A percentile compares a stretch with the other conserved stretches of the same genome.
phyloP scores from a whole-genome alignment of 2,329 filamentous ascomycete species.

The Cytospora mali region DNA sequence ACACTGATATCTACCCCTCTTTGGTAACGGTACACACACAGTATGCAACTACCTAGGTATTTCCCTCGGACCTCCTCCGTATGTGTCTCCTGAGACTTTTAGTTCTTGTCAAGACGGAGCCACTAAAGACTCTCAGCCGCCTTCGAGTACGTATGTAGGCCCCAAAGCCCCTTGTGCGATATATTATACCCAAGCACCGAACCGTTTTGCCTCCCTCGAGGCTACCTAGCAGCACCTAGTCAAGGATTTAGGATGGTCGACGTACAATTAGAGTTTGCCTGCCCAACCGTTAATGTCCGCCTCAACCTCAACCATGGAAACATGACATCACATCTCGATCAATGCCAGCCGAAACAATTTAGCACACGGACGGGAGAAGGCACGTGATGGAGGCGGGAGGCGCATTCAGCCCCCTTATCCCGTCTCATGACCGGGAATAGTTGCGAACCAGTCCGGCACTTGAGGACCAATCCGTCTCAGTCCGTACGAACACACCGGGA shows the following conservation, averaged over 20 bases:
- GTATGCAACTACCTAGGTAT: background rate
- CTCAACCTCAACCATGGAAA: slow-evolving; percentile 9
- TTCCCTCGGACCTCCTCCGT: background rate
- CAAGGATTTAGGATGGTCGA: slow-evolving; percentile 14
- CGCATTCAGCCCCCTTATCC: background rate
- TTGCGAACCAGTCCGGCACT: background rate
- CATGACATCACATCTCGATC: slow-evolving; percentile 18
- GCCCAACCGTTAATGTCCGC: slow-evolving; percentile 15
- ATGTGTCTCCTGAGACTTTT: background rate
- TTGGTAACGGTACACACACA: background rate
- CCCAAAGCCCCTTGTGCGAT: background rate
- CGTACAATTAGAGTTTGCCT: slow-evolving; percentile 24
- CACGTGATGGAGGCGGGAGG: slow-evolving; percentile 12
- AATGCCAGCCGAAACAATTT: slow-evolving; percentile 10
- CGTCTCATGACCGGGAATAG: background rate
- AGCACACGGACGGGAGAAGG: slow-evolving; percentile 12
- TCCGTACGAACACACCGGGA: too few species aligned
- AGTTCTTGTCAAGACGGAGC: background rate
- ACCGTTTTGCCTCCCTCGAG: background rate
- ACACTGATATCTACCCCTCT: too few species aligned
- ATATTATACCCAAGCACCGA: background rate
- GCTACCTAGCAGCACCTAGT: slow-evolving; percentile 10
- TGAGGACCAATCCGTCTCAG: background rate
- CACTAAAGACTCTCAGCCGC: background rate
- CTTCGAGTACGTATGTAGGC: background rate